Evolutionary conservation across 2,329 filamentous ascomycete genomes (phyloP), one percentile per base, ranked within the genome.

Genomic region (Cytospora piceae): DNA sequence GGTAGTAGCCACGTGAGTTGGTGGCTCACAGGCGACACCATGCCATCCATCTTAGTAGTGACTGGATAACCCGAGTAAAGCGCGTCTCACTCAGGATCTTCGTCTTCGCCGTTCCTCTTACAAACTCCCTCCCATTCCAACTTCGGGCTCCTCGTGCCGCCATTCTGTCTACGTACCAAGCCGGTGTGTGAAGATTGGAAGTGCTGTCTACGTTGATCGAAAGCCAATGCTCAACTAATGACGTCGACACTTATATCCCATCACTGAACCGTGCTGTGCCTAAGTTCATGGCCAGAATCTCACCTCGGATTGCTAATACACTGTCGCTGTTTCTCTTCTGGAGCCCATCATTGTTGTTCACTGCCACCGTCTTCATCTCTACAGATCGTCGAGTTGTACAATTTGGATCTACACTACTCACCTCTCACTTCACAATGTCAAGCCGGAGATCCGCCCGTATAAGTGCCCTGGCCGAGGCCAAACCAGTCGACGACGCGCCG

Each of bases 361-460:
- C 20, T 27, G 20, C n/a, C 6, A 17, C 46, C 15, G 29, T 52
- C 31, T 57, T 27, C 32, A 34, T 37, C 34, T 37, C 34, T 15
- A 64, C 29, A 37, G n/a, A 4, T 14, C 46, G 22, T n/a, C 11
- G 3, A n/a, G n/a, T 51, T 27, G 14, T 14, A 51, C 39, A 24
- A 34, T 24, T 22, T n/a, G 7, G 17, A 53, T 46, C 15, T 29
- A 3, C 37, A 14, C 20, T 2, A 52, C 63, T 46, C 12, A 46
- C 34, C 20, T 61, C 53, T 22, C 24, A 51, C 6, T 34, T 9
- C 24, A 64, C 39, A 24, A 77, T 77, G 75, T 68, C 73, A 59
- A 64, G 74, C 22, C 72, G 76, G 6, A 70, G 74, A 58, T 78
- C 76, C 3, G 76, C 80, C 14, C 79, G 82, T 49, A 74, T 84